Conservation (phyloP, 2,329 filamentous ascomycete species). For the Fonsecaea monophora region DNA sequence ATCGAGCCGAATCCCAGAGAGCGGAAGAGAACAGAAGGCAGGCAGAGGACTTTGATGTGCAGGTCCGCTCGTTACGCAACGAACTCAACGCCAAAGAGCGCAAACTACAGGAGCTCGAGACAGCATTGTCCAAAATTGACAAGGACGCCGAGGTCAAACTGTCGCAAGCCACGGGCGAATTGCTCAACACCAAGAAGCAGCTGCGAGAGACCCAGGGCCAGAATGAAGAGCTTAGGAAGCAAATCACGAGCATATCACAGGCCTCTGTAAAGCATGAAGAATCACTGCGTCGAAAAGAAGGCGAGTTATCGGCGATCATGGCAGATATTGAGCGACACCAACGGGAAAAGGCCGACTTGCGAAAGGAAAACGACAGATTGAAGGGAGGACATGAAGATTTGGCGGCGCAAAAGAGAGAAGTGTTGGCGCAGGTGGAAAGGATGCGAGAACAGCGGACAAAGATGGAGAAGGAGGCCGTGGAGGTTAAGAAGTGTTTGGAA, state of each 20-base stretch:
- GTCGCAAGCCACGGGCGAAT: slow-evolving; percentile 76
- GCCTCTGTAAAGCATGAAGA: slow-evolving; percentile 97
- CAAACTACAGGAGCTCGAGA: slow-evolving; percentile 86
- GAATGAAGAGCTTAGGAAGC: slow-evolving; percentile 80
- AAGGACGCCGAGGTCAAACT: slow-evolving; percentile 90
- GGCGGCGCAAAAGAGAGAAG: slow-evolving; percentile 75
- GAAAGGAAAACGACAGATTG: slow-evolving; percentile 77
- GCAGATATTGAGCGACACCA: slow-evolving; percentile 84
- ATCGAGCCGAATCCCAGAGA: slow-evolving; percentile 30
- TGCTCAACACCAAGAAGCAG: slow-evolving; percentile 74
- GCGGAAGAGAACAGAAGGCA: slow-evolving; percentile 34
- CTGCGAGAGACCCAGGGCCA: slow-evolving; percentile 80
- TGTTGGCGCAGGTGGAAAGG: slow-evolving; percentile 85
- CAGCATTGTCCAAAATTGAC: slow-evolving; percentile 80
- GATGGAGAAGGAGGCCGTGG: slow-evolving; percentile 84
- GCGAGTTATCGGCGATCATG: slow-evolving; percentile 83
- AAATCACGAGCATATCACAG: slow-evolving; percentile 83
- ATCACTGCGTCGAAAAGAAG: slow-evolving; percentile 89
- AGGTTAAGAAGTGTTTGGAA: slow-evolving; percentile 85
- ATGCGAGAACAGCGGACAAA: slow-evolving; percentile 84
- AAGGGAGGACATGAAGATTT: slow-evolving; percentile 79
- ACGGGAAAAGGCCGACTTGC: slow-evolving; percentile 76
- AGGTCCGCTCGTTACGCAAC: slow-evolving; percentile 89
- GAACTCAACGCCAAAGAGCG: slow-evolving; percentile 87
- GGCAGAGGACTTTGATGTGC: slow-evolving; percentile 47